Evolutionary conservation across 352 stramenopile species (phyloP), one percentile per base, ranked within the genome.

Genomic region (Achlya hypogyna): DNA sequence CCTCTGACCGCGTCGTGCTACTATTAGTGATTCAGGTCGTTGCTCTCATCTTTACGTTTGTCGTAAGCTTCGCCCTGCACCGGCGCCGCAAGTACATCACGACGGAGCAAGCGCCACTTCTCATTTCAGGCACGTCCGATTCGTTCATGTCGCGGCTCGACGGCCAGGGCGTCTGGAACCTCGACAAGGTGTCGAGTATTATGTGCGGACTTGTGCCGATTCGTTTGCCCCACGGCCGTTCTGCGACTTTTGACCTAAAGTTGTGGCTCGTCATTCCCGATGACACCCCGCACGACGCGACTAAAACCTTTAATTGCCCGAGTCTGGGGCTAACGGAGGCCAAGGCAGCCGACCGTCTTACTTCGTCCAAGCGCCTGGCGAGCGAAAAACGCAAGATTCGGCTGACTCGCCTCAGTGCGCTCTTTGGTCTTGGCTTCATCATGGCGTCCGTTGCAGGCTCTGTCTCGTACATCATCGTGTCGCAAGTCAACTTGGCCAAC

Each of bases 401-500:
- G n/a, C 8, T 51, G 3, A 18, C 18, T 1, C 10, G 5, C 9
- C 1, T 35, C 25, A 20, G 49, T 10, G 49, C n/a, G 12, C 49
- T 56, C 25, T 56, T 53, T 53, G 58, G 54, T 18, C 14, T 63
- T n/a, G 23, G 5, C 16, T 63, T 10, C 20, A n/a, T 53, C 27
- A 27, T 53, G 10, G 58, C 28, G 25, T 53, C 58, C 14, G 27
- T 51, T 4, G 35, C 35, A 5, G 58, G 34, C 10, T 51, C 28
- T 43, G 45, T 65, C 22, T 65, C 58, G 58, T 65, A 65, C 28
- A 20, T 65, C 2, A 25, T 5, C 29, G 58, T 65, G 31, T 32
- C 58, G 2, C 2, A 53, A 27, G 32, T 65, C 14, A 65, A 65
- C 18, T 53, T 65, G 29, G 32, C 58, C 40, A 65, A 65, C 45